These are phyloP conservation scores for Suillus plorans DNA, from an alignment of 768 basidiomycete species.

Conservation along the genomic window DNA sequence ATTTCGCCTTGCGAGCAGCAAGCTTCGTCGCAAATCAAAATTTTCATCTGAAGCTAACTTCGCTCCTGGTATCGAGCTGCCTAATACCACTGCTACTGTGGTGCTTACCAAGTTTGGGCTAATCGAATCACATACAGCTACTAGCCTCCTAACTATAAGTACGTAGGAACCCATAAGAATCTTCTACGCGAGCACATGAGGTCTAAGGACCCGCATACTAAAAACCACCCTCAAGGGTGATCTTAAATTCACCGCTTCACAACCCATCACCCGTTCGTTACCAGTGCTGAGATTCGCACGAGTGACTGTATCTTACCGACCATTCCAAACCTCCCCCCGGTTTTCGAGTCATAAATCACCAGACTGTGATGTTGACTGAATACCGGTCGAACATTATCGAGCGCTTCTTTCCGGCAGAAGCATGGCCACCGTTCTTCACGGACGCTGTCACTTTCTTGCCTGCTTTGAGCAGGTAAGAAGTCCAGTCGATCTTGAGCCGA, in stretches of 20 bases:
- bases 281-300: neutral
- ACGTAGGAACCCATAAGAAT: neutral
- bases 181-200: neutral
- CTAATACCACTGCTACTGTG: neutral
- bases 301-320: neutral
- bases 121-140: neutral
- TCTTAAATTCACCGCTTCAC: neutral
- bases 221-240: neutral
- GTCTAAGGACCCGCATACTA: neutral
- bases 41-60: neutral
- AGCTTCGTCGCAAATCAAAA: neutral
- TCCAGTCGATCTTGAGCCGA: neutral
- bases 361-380: slow-evolving; percentile 3
- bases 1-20: neutral
- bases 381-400: neutral
- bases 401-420: neutral
- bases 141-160: neutral
- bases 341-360: neutral
- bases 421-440: neutral
- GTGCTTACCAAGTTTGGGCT: neutral
- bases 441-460: neutral
- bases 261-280: neutral
- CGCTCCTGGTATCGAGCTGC: neutral
- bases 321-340: neutral
- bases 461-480: neutral